phyloP scores from a whole-genome alignment of 179 eudicot genomes.

The Beta corolliflora region DNA sequence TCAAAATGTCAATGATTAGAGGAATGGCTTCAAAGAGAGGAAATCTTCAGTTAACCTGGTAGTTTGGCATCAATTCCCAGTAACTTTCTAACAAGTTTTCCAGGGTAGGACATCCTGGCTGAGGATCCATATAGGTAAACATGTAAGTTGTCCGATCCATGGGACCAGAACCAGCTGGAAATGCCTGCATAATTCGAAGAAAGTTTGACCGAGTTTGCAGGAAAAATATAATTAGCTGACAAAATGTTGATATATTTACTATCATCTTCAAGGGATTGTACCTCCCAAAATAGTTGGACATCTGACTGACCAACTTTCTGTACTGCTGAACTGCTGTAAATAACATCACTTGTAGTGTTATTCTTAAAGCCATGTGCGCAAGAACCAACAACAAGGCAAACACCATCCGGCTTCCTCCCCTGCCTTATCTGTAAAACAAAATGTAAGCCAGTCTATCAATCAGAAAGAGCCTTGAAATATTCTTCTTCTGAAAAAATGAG shows the following conservation, averaged over 20 bases:
- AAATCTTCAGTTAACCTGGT: constrained; percentile 64
- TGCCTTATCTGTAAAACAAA: constrained; percentile 51
- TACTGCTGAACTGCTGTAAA: constrained; percentile 67
- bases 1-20: background rate
- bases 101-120: constrained; percentile 75
- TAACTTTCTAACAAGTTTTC: constrained; percentile 90
- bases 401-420: constrained; percentile 93
- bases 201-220: background rate
- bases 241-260: background rate
- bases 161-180: constrained; percentile 97
- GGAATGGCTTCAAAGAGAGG: constrained; percentile 2
- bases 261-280: constrained; percentile 26
- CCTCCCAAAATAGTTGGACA: constrained; percentile 97
- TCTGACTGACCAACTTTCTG: constrained; percentile 66
- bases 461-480: background rate
- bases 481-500: background rate
- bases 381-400: constrained; percentile 95
- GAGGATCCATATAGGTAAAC: constrained; percentile 95
- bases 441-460: background rate
- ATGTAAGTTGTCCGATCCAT: constrained; percentile 89
- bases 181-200: constrained; percentile 58
- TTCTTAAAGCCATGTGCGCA: constrained; percentile 77
- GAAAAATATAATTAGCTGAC: background rate
- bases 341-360: constrained; percentile 77
- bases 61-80: constrained; percentile 93